These are phyloP conservation scores for Podospora pseudopauciseta DNA, from an alignment of 495 filamentous ascomycete species.

Conservation along the genomic window DNA sequence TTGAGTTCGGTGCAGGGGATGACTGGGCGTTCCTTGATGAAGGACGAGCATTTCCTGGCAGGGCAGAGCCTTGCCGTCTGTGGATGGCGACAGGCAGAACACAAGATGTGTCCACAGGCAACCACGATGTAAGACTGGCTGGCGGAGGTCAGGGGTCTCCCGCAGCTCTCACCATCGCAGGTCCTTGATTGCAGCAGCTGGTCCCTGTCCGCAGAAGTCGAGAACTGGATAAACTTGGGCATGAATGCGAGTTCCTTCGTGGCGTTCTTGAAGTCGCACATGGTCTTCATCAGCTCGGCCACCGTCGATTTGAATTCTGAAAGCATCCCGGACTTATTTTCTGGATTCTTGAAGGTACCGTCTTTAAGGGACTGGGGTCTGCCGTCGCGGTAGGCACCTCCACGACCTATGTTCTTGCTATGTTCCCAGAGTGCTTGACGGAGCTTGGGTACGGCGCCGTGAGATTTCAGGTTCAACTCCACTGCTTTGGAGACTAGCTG, in stretches of 20 bases:
- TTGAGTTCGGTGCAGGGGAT: slow-evolving; percentile 9
- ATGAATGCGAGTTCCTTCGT: slow-evolving; percentile 4
- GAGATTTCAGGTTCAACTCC: slow-evolving; percentile 11
- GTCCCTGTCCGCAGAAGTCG: not conserved
- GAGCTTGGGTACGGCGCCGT: not conserved
- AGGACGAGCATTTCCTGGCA: slow-evolving; percentile 9
- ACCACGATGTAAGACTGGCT: slow-evolving; percentile 24
- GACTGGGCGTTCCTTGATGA: slow-evolving; percentile 15
- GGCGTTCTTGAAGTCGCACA: slow-evolving; percentile 11
- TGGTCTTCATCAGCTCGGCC: slow-evolving; percentile 15
- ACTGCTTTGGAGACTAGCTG: not conserved
- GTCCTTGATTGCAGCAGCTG: not conserved
- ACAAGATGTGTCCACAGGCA: slow-evolving; percentile 37
- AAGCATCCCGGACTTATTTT: too few relatives aligned
- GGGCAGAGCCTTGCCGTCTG: slow-evolving; percentile 17
- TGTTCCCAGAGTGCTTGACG: slow-evolving; percentile 10
- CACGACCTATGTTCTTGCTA: not conserved
- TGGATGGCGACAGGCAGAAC: slow-evolving; percentile 23
- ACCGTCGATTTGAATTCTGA: slow-evolving; percentile 13
- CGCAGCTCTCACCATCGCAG: slow-evolving; percentile 17
- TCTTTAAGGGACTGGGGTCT: slow-evolving; percentile 11
- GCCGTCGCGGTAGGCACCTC: slow-evolving; percentile 19
- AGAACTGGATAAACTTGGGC: not conserved
- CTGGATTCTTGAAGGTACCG: slow-evolving; percentile 4
- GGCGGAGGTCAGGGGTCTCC: not conserved